Evolutionary conservation across 352 stramenopile species (phyloP).

Genomic region (Globisporangium ultimum): DNA sequence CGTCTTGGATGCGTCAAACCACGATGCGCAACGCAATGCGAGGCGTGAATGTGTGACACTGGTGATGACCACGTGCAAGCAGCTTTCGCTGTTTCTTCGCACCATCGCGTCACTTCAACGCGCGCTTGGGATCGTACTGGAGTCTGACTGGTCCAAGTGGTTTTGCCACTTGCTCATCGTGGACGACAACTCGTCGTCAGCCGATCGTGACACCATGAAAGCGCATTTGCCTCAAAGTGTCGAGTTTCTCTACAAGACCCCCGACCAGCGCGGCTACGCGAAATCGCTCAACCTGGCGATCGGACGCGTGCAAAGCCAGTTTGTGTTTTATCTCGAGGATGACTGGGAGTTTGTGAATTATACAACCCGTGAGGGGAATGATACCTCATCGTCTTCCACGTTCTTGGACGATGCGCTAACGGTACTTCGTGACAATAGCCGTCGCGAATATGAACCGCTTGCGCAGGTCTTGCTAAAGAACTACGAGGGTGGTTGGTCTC

Average conservation of each 20-base stretch:
- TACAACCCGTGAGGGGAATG: too few species aligned
- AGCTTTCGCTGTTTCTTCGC: slow-evolving; percentile 35
- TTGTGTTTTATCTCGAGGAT: slow-evolving; percentile 63
- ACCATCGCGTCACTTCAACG: slow-evolving; percentile 28
- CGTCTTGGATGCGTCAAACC: too few species aligned
- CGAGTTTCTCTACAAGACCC: slow-evolving; percentile 34
- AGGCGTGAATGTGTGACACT: slow-evolving; percentile 28
- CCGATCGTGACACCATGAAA: slow-evolving; percentile 37
- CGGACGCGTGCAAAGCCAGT: slow-evolving; percentile 24
- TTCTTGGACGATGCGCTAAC: slow-evolving; percentile 21
- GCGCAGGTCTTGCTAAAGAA: slow-evolving; percentile 58
- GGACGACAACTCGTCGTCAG: slow-evolving; percentile 43
- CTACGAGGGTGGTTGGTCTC: slow-evolving; percentile 29
- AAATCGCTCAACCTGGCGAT: slow-evolving; percentile 45
- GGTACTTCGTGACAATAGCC: slow-evolving; percentile 15
- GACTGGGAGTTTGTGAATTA: slow-evolving; percentile 38
- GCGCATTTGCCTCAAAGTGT: slow-evolving; percentile 22
- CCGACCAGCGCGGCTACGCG: slow-evolving; percentile 36
- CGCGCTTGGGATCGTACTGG: slow-evolving; percentile 11
- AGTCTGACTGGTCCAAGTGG: slow-evolving; percentile 9
- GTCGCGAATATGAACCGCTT: slow-evolving; percentile 11
- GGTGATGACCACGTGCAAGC: slow-evolving; percentile 61
- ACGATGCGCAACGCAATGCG: background rate
- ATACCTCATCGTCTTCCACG: background rate
- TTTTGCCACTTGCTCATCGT: slow-evolving; percentile 51